Evolutionary conservation across 75 land plant genomes (phyloP).

Genomic region (Selaginella moellendorffii): DNA sequence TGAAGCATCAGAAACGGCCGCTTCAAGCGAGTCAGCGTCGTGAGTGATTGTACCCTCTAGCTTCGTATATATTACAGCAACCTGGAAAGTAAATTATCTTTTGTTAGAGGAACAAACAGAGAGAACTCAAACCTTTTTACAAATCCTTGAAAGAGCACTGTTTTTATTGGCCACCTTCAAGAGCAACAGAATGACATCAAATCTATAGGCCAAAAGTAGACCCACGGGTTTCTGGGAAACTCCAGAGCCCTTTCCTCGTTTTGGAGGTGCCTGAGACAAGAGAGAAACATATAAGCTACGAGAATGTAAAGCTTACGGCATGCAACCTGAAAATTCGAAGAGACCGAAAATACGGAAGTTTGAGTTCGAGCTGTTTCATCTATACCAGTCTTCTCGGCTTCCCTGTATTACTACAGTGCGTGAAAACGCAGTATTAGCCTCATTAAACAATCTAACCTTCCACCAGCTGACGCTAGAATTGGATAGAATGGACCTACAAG

Average conservation of each 20-base stretch:
- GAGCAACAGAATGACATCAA: slow-evolving; percentile 44
- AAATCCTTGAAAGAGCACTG: slow-evolving; percentile 34
- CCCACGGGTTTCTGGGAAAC: slow-evolving; percentile 30
- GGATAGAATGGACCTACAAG: slow-evolving; percentile 95
- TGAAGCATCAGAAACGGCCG: background rate
- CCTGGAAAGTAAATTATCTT: background rate
- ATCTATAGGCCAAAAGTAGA: slow-evolving; percentile 47
- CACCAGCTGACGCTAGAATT: slow-evolving; percentile 32
- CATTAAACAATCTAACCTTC: slow-evolving; percentile 10
- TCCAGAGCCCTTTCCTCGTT: slow-evolving; percentile 48
- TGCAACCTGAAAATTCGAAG: slow-evolving; percentile 96
- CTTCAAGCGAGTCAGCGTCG: background rate
- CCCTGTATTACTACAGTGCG: slow-evolving; percentile 49
- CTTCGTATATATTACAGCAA: background rate
- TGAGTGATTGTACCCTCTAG: background rate
- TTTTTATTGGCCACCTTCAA: slow-evolving; percentile 77
- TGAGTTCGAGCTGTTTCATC: slow-evolving; percentile 29
- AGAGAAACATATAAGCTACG: background rate
- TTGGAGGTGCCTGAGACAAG: slow-evolving; percentile 41
- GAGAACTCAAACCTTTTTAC: slow-evolving; percentile 43
- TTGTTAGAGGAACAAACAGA: no score
- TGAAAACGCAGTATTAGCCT: background rate
- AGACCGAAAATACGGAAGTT: slow-evolving; percentile 47
- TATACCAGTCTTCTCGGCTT: slow-evolving; percentile 28
- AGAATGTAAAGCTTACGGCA: no score